Base-by-base conservation (phyloP, 129 eudicot species). In the Silybum marianum region DNA sequence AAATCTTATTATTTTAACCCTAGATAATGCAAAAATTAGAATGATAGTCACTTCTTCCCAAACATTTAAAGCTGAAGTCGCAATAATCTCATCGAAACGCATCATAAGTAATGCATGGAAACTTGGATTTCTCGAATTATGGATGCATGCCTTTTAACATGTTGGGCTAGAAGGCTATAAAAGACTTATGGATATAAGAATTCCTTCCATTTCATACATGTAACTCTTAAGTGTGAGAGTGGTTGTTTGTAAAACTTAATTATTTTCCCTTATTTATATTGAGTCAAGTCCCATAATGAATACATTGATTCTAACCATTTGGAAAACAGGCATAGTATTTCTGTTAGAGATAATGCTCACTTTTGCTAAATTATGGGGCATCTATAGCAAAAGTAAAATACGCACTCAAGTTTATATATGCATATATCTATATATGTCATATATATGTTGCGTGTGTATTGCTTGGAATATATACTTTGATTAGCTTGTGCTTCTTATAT, bases 401-500 rank as follows among this genome's bases (percentile, higher is more conserved):
- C 22, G 6, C n/a, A 51, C 63, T 51, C 63, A 51, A 51, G 63
- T 51, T 51, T 51, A 51, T 51, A 51, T 1, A 51, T 3, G 2
- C 12, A 10, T 44, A 2, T 40, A 18, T 48, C 6, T 48, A 1
- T 13, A 13, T 46, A 3, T 48, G 4, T 2, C 13, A 13, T 3
- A 16, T 63, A 6, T 75, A 14, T 25, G 23, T 30, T 60, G 80
- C 32, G 71, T 75, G 68, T 62, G 72, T 34, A 30, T 62, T 19
- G 71, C 13, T 60, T 36, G 48, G 60, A 7, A 66, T 46, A 46
- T 69, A 42, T 65, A 28, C 9, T 69, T 4, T 69, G 13, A 21
- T 78, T 44, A 48, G 14, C 69, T 32, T 51, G 38, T 48, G 76
- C 42, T 48, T 72, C 71, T 71, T 79, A 21, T 79, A 79, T 79